A percentile compares a stretch with the other conserved stretches of the same genome.
Evolutionary conservation across 176 grass and related monocot species (phyloP).

Genomic region (Aegilops sharonensis): DNA sequence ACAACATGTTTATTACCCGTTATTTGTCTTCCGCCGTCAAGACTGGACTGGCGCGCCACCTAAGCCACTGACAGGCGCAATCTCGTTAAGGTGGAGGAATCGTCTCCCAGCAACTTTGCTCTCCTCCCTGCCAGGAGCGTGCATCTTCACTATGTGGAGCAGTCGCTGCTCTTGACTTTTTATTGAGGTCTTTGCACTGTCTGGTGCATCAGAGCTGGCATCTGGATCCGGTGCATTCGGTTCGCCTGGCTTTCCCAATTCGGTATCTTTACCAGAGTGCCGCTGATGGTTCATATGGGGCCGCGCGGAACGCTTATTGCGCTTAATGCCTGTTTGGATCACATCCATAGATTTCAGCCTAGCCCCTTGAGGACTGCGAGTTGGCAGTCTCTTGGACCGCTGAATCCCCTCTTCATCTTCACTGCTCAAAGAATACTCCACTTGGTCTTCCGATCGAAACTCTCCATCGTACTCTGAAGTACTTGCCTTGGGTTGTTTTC

Average conservation of each 20-base stretch:
- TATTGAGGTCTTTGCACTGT: constrained; percentile 44
- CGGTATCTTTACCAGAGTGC: constrained; percentile 52
- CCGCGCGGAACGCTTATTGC: constrained; percentile 68
- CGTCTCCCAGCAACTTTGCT: constrained; percentile 23
- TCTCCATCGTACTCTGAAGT: constrained; percentile 66
- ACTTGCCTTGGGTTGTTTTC: constrained; percentile 48
- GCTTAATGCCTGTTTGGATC: constrained; percentile 65
- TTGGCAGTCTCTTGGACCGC: constrained; percentile 40
- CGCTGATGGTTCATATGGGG: constrained; percentile 57
- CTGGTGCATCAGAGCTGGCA: constrained; percentile 38
- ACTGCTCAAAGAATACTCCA: constrained; percentile 58
- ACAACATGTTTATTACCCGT: constrained; percentile 28
- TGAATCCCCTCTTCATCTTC: constrained; percentile 50
- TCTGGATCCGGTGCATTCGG: constrained; percentile 49
- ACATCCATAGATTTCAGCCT: constrained; percentile 55
- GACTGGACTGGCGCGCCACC: constrained; percentile 38
- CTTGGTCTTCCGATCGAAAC: constrained; percentile 61
- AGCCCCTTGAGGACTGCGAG: constrained; percentile 36
- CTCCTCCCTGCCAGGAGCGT: constrained; percentile 29
- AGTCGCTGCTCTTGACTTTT: constrained; percentile 54
- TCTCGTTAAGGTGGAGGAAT: constrained; percentile 72
- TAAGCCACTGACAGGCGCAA: constrained; percentile 45
- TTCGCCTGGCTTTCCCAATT: constrained; percentile 45
- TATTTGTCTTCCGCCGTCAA: constrained; percentile 32
- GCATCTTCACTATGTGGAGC: constrained; percentile 33